Conservation (phyloP, 192 early-diverging fungal species). For the Podila minutissima region DNA sequence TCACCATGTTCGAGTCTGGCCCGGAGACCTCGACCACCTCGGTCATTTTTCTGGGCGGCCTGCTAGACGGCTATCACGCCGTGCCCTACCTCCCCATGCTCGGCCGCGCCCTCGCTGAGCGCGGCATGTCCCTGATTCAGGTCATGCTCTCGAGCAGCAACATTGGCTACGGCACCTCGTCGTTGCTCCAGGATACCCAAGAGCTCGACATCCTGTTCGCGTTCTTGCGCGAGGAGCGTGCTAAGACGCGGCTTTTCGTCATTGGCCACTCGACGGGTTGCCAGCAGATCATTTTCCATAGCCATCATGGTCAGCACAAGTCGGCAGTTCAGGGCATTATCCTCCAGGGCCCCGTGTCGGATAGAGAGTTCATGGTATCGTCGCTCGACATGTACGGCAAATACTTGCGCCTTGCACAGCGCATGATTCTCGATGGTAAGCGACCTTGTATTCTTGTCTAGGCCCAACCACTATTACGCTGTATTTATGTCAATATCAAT, state of each 20-base stretch:
- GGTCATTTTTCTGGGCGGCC: constrained; percentile 53
- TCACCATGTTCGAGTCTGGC: constrained; percentile 57
- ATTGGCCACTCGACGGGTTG: constrained; percentile 59
- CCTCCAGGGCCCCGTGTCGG: constrained; percentile 56
- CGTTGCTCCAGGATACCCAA: constrained; percentile 41
- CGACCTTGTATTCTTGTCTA: background rate
- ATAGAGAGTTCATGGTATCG: constrained; percentile 43
- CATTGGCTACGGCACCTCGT: constrained; percentile 52
- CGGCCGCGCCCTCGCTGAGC: constrained; percentile 16
- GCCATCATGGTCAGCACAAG: constrained; percentile 21
- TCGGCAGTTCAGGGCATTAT: constrained; percentile 40
- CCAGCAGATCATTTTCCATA: constrained; percentile 50
- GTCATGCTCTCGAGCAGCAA: constrained; percentile 55
- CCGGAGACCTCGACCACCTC: constrained; percentile 18
- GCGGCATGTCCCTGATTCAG: constrained; percentile 49
- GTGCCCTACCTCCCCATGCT: constrained; percentile 49
- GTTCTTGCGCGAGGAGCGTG: constrained; percentile 27
- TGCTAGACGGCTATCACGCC: constrained; percentile 54
- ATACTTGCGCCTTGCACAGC: constrained; percentile 37
- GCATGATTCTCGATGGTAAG: constrained; percentile 44
- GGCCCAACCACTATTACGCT: background rate
- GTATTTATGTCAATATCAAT: background rate
- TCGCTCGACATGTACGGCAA: constrained; percentile 31
- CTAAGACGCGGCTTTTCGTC: constrained; percentile 45
- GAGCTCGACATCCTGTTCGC: constrained; percentile 51